Base-by-base conservation (phyloP, 257 asterid genomes). In the Solanum okadae region DNA sequence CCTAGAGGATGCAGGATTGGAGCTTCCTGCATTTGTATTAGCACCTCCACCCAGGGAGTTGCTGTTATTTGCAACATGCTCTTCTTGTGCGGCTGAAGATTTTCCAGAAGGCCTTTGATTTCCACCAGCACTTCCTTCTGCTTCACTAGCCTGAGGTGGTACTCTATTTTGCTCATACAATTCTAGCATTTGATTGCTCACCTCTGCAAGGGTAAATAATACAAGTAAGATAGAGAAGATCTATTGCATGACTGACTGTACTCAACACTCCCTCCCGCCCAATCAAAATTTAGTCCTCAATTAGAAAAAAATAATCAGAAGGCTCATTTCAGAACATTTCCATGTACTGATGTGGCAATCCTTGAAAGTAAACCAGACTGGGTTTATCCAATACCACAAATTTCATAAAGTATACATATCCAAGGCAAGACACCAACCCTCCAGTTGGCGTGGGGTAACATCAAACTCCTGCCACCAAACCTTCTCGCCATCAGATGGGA, bases 381-480 rank as follows among this genome's bases (percentile, higher is more conserved):
- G 68, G 73, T 46, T 38, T 73, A 83, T 56, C 87, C 89, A 89
- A 77, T 87, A 76, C 87, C 91, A 84, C 76, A 88, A 77, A 85
- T 56, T 79, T 86, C 77, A 89, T 85, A 38, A 75, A 88, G 84
- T 68, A 46, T 34, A 82, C 42, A 86, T 86, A 86, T 86, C 88
- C 83, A 90, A 90, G 94, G 90, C 86, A 90, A 91, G 92, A 87
- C 88, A 92, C 98, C 91, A 75, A 96, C 99, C 99, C 98, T 96
- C 99, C 93, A 96, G 93, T 92, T 97, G 99, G 92, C 96, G 99
- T 89, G 99, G 99, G 91, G 98, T 96, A 92, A 97, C 99, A 90
- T 96, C 98, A 92, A 97, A 95, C 94, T 97, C 99, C 92, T 96
- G 99, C 99, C 99, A 96, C 99, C 99, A 97, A 91, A 94, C 95